Evolutionary conservation across 257 asterid species (phyloP).

Genomic region (Nicotiana tabacum): DNA sequence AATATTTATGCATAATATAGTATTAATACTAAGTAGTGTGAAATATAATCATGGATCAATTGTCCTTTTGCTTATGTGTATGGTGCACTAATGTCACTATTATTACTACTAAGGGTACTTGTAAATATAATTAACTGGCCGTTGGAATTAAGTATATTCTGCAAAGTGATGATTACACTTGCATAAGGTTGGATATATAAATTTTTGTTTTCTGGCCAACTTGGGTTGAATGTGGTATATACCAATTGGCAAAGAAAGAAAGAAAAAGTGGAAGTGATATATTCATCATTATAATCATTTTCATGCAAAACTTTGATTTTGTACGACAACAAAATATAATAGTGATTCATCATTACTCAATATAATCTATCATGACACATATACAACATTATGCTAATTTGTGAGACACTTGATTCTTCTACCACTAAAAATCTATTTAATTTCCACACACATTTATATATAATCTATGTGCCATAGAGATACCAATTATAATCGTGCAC

Average conservation of each 20-base stretch:
- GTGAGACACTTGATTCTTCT: not conserved
- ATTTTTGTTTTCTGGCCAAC: constrained; percentile 6
- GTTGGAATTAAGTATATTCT: not conserved
- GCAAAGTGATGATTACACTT: constrained; percentile 12
- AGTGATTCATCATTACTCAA: not conserved
- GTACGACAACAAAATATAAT: constrained; percentile 2
- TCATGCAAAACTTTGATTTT: constrained; percentile 14
- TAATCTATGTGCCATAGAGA: not conserved
- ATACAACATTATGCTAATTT: not conserved
- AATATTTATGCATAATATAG: constrained; percentile 3
- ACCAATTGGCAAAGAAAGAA: not conserved
- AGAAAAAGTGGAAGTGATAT: not conserved
- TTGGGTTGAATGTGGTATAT: not conserved
- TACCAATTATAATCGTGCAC: not conserved
- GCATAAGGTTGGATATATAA: not conserved
- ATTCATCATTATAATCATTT: constrained; percentile 5
- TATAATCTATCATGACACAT: not conserved
- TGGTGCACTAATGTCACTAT: constrained; percentile 1
- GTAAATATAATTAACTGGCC: constrained; percentile 2
- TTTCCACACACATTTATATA: not conserved
- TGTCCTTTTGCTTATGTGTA: not conserved
- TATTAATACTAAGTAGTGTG: not conserved
- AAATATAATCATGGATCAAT: not conserved
- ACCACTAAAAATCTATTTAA: not conserved
- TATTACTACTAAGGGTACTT: not conserved